phyloP scores from a whole-genome alignment of 75 land plant genomes.

The Azolla pinnata region DNA sequence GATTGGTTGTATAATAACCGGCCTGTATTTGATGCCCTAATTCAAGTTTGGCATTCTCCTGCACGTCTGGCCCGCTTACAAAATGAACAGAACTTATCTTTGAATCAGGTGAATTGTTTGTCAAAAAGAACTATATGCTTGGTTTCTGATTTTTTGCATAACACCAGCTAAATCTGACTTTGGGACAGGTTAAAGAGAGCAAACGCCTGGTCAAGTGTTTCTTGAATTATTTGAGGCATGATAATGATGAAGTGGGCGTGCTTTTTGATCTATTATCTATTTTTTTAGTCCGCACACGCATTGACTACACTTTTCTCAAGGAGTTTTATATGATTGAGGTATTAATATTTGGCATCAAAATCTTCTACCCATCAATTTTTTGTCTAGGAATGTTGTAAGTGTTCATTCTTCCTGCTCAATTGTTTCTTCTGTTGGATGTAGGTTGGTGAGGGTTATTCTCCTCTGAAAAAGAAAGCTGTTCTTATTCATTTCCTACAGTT shows the following conservation, averaged over 20 bases:
- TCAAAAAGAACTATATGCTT: not conserved
- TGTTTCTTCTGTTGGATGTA: constrained; percentile 19
- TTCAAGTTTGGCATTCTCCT: constrained; percentile 85
- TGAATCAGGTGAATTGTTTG: constrained; percentile 47
- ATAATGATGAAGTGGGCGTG: constrained; percentile 75
- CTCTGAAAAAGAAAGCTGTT: constrained; percentile 76
- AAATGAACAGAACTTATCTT: constrained; percentile 71
- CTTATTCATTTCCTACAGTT: constrained; percentile 72
- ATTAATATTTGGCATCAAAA: constrained; percentile 8
- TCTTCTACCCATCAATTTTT: too few relatives aligned
- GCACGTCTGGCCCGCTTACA: constrained; percentile 64
- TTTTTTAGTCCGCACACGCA: constrained; percentile 75
- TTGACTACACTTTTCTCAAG: constrained; percentile 91
- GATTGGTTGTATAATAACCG: constrained; percentile 74
- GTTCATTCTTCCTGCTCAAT: not conserved
- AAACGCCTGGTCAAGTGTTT: constrained; percentile 95
- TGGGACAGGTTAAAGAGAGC: constrained; percentile 90
- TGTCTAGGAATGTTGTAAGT: too few relatives aligned
- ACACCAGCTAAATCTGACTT: not conserved
- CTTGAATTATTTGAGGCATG: constrained; percentile 89
- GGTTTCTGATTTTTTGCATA: not conserved
- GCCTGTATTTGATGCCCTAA: constrained; percentile 77
- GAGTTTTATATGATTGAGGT: constrained; percentile 99
- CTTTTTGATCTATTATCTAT: constrained; percentile 95
- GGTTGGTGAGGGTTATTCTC: constrained; percentile 98